Evolutionary conservation across 495 filamentous ascomycete genomes (phyloP).

Genomic region (Aspergillus panamensis): DNA sequence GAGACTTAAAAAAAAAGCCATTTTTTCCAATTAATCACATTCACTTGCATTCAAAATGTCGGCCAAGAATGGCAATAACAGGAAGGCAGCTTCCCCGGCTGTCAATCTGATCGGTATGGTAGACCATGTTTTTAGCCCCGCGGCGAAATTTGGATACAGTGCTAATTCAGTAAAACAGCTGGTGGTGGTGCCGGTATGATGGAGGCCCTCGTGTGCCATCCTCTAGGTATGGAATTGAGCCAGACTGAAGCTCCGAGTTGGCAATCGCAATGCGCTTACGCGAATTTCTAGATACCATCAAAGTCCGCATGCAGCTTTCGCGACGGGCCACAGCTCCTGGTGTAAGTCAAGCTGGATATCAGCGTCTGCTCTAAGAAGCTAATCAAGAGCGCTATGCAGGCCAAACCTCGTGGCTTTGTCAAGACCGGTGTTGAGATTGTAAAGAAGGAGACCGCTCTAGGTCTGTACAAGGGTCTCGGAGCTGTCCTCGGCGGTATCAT

Average conservation of each 20-base stretch:
- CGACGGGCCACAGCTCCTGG: conserved; percentile 78
- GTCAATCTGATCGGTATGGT: conserved; percentile 86
- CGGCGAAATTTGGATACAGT: conserved; percentile 5
- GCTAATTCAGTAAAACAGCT: conserved; percentile 51
- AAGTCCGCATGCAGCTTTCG: conserved; percentile 99
- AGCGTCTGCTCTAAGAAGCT: conserved; percentile 16
- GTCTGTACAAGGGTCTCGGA: conserved; percentile 93
- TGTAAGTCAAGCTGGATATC: conserved; percentile 41
- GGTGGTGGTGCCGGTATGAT: conserved; percentile 99
- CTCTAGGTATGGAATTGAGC: conserved; percentile 61
- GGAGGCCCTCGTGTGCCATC: conserved; percentile 97
- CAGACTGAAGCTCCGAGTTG: background rate
- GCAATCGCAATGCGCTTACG: conserved; percentile 19
- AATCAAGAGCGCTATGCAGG: conserved; percentile 34
- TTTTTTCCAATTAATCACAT: conserved; percentile 10
- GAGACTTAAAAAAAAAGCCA: conserved; percentile 7
- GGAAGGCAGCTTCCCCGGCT: conserved; percentile 77
- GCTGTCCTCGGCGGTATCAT: conserved; percentile 96
- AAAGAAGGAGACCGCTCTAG: conserved; percentile 81
- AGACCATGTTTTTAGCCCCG: background rate
- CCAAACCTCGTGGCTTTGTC: conserved; percentile 81
- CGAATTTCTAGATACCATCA: conserved; percentile 71
- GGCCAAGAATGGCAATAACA: conserved; percentile 65
- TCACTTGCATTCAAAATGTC: conserved; percentile 50
- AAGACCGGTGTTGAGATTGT: conserved; percentile 84